Evolutionary conservation across 345 rosid genomes (phyloP).

Genomic region (Abelmoschus esculentus): DNA sequence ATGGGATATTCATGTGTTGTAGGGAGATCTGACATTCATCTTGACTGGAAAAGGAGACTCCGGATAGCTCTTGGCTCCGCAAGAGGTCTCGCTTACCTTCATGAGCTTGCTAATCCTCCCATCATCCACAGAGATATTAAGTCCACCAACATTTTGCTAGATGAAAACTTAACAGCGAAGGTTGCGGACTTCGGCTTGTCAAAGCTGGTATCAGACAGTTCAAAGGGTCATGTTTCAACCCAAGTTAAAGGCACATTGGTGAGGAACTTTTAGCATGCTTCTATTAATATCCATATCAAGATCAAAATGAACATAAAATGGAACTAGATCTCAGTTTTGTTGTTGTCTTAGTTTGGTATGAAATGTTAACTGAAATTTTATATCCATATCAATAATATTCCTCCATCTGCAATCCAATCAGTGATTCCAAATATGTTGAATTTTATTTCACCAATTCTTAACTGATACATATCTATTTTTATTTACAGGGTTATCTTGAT

Average conservation of each 20-base stretch:
- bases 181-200: conserved; percentile 97
- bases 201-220: conserved; percentile 77
- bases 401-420: background rate
- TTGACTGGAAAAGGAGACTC: conserved; percentile 90
- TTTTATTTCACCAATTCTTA: too few relatives aligned
- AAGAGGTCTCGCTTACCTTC: conserved; percentile 91
- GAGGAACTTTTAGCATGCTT: conserved; percentile 12
- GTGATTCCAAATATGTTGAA: too few relatives aligned
- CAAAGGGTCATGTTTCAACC: conserved; percentile 95
- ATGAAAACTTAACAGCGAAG: conserved; percentile 73
- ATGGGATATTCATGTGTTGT: conserved; percentile 8
- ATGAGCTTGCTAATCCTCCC: conserved; percentile 90
- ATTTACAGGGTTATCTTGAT: conserved; percentile 82
- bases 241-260: conserved; percentile 99
- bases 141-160: conserved; percentile 80
- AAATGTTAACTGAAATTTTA: background rate
- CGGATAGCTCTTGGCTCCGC: conserved; percentile 87
- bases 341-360: background rate
- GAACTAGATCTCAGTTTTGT: background rate
- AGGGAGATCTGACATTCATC: conserved; percentile 58
- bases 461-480: background rate
- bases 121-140: conserved; percentile 93
- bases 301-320: background rate
- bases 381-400: too few relatives aligned
- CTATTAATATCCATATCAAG: background rate